Percentiles rank a stretch among this genome's conserved stretches.
Conservation (phyloP, 176 grass and related monocot species). For the Zoysia japonica region DNA sequence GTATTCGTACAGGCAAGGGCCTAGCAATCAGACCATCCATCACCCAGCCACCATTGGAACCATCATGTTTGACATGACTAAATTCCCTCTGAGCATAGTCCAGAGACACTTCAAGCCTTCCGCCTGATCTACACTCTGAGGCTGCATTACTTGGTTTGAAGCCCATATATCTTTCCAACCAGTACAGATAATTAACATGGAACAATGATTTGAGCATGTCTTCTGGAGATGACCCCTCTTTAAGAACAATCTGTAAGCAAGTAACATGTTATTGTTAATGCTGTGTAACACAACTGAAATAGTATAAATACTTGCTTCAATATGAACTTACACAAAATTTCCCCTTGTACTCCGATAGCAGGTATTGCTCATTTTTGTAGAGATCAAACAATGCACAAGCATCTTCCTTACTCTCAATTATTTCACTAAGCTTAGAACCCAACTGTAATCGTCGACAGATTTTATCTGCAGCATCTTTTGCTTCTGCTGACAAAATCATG, state of each 20-base stretch:
- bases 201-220: constrained; percentile 94
- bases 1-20: constrained; percentile 70
- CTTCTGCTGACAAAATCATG: constrained; percentile 73
- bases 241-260: constrained; percentile 72
- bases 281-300: neutral
- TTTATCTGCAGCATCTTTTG: constrained; percentile 77
- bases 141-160: constrained; percentile 54
- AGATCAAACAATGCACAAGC: constrained; percentile 78
- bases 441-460: constrained; percentile 69
- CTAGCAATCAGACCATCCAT: constrained; percentile 81
- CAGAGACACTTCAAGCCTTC: constrained; percentile 74
- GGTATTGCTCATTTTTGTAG: constrained; percentile 80
- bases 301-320: constrained; percentile 24
- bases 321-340: constrained; percentile 81
- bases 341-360: constrained; percentile 62
- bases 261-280: constrained; percentile 13
- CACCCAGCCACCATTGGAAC: constrained; percentile 66
- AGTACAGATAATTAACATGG: constrained; percentile 91
- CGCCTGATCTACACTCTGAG: constrained; percentile 61
- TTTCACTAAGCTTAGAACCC: constrained; percentile 86
- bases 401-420: constrained; percentile 74
- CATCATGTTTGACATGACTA: constrained; percentile 74
- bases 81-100: constrained; percentile 84
- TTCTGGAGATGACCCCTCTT: constrained; percentile 81
- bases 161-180: constrained; percentile 84